Base-by-base conservation (phyloP, 2,329 filamentous ascomycete genomes). In the Diaporthe citri region DNA sequence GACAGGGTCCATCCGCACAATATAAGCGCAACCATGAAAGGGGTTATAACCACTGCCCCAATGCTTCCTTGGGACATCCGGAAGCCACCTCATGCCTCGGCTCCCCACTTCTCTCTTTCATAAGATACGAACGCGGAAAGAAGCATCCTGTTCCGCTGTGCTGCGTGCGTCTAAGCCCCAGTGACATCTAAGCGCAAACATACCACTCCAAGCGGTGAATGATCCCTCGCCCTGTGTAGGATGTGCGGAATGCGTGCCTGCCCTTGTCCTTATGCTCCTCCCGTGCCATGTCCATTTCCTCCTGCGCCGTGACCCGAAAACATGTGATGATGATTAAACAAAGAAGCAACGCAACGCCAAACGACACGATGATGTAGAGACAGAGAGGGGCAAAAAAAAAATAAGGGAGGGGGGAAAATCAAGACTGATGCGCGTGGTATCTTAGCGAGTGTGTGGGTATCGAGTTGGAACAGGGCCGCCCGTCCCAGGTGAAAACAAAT, bases 381-480 rank as follows among this genome's bases (percentile, higher is more conserved):
- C 60, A 57, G 34, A 51, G 43, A 15, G 22, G 55, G 17, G 20
- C 28, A 43, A 17, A 6, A 43, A 17, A 6, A 17, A 52, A 51
- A 28, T 39, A 15, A 34, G 25, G n/a, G 48, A 46, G 25, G 41
- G 20, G 43, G n/a, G n/a, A 22, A 48, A 56, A 39, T 13, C 20
- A 59, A 62, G 43, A 70, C 51, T 43, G 28, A 56, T 46, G 67
- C 43, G 48, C 51, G 57, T 64, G 73, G 59, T 72, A 64, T 75
- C 67, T 70, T 43, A 76, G 69, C 57, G 75, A 76, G 62, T 71
- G 75, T 76, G 73, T 57, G 73, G 72, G 69, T 72, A 74, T 71
- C 67, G 64, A 75, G 57, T 64, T 64, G 48, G 36, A 64, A 72
- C 46, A 70, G 46, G 46, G 41, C 25, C 51, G 56, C 48, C 64